These are phyloP conservation scores for Pleurotus cornucopiae DNA, from an alignment of 768 basidiomycete species.

Conservation along the genomic window DNA sequence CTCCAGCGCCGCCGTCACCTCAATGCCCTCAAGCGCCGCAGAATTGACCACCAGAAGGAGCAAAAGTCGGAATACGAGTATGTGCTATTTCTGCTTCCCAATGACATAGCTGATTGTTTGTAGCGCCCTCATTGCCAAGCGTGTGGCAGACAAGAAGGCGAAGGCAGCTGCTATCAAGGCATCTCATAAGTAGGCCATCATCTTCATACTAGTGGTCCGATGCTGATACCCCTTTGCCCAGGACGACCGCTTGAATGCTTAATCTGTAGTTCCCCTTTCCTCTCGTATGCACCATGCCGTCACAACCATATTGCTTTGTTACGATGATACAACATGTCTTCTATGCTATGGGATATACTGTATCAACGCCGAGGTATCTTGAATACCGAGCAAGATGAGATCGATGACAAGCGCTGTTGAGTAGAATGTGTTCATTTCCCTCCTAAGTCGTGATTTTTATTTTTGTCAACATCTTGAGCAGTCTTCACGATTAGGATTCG, in stretches of 20 bases:
- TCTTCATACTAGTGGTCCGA: not conserved
- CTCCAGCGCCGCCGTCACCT: conserved; percentile 96
- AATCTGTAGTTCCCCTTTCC: not conserved
- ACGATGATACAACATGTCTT: conserved; percentile 4
- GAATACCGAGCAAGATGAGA: too few species aligned
- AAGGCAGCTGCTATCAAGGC: conserved; percentile 87
- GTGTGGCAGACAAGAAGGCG: conserved; percentile 89
- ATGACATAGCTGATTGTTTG: not conserved
- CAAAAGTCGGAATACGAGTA: conserved; percentile 93
- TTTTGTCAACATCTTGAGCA: too few species aligned
- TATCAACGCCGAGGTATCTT: not conserved
- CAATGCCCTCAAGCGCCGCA: conserved; percentile 81
- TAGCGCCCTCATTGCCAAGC: conserved; percentile 78
- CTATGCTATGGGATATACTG: conserved; percentile 6
- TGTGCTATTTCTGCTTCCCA: conserved; percentile 19
- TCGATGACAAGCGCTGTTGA: too few species aligned
- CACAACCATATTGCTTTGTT: conserved; percentile 6
- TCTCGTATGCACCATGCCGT: conserved; percentile 7
- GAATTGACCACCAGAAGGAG: conserved; percentile 89
- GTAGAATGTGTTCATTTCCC: too few species aligned
- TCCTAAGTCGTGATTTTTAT: too few species aligned
- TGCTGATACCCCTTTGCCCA: not conserved
- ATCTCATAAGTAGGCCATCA: conserved; percentile 52
- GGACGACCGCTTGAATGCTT: conserved; percentile 6
- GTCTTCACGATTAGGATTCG: too few species aligned